Percentiles rank a stretch among this genome's conserved stretches.
Evolutionary conservation across 108 stramenopile species (phyloP).

Genomic region (Nitzschia sp.): DNA sequence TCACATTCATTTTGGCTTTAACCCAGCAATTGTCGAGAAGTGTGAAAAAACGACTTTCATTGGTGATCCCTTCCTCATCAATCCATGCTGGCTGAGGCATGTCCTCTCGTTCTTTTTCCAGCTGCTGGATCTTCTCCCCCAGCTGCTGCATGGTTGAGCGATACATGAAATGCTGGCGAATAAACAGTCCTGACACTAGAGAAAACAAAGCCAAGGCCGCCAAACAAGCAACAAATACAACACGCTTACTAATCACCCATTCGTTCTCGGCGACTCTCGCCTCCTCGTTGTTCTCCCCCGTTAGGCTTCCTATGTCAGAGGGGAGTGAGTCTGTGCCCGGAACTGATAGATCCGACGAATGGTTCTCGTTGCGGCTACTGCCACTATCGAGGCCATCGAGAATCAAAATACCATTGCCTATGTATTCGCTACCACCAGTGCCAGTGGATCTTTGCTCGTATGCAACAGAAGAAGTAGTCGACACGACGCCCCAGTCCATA

Average conservation of each 20-base stretch:
- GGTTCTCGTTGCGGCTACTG: not conserved
- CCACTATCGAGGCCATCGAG: constrained; percentile 20
- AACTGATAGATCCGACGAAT: constrained; percentile 27
- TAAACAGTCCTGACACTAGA: constrained; percentile 4
- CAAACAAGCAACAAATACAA: not conserved
- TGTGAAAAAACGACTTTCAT: constrained; percentile 2
- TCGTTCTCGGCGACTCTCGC: not conserved
- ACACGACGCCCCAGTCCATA: constrained; percentile 23
- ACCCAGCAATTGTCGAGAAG: constrained; percentile 46
- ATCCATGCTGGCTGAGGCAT: not conserved
- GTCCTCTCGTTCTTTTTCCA: constrained; percentile 6
- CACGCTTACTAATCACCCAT: constrained; percentile 1
- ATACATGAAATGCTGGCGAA: not conserved
- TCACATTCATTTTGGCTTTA: constrained; percentile 32
- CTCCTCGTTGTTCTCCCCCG: not conserved
- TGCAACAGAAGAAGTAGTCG: not conserved
- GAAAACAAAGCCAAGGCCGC: not conserved
- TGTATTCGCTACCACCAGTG: constrained; percentile 3
- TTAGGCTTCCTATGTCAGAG: constrained; percentile 30
- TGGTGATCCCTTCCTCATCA: not conserved
- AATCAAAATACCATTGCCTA: constrained; percentile 27
- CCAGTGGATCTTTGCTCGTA: not conserved
- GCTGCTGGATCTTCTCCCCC: constrained; percentile 11
- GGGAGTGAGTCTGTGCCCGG: constrained; percentile 42
- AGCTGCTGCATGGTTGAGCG: constrained; percentile 5